Evolutionary conservation across 352 stramenopile genomes (phyloP).

Genomic region (Thalassiosira ordinaria): DNA sequence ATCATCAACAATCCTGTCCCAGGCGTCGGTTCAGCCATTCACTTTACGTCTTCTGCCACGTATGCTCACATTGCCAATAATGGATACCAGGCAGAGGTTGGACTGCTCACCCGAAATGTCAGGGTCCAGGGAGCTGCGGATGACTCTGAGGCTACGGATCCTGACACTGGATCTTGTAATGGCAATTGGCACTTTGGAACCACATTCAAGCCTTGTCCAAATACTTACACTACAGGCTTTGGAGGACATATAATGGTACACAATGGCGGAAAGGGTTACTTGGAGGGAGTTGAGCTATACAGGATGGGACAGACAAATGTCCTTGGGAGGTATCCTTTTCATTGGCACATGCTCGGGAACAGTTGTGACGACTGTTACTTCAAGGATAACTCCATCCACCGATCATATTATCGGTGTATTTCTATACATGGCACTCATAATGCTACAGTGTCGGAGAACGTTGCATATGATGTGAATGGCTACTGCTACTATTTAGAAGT

Average conservation of each 20-base stretch:
- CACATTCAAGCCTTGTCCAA: conserved; percentile 16
- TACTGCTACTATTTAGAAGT: conserved; percentile 73
- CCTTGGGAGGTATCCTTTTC: conserved; percentile 55
- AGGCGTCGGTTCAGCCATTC: conserved; percentile 27
- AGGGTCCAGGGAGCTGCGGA: conserved; percentile 47
- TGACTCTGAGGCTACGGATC: conserved; percentile 46
- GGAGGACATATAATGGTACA: conserved; percentile 70
- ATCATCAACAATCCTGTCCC: conserved; percentile 27
- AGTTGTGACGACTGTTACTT: conserved; percentile 51
- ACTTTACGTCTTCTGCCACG: conserved; percentile 10
- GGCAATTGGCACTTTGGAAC: conserved; percentile 10
- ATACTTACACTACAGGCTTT: conserved; percentile 50
- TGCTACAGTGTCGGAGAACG: conserved; percentile 54
- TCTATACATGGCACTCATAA: conserved; percentile 55
- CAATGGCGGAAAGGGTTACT: conserved; percentile 28
- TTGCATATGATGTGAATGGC: conserved; percentile 68
- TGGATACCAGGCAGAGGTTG: conserved; percentile 58
- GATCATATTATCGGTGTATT: conserved; percentile 58
- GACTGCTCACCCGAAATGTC: conserved; percentile 52
- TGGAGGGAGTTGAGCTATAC: conserved; percentile 65
- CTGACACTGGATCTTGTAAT: conserved; percentile 13
- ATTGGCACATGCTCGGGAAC: conserved; percentile 56
- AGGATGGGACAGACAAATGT: conserved; percentile 70
- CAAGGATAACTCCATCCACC: conserved; percentile 57
- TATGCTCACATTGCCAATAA: conserved; percentile 54